Percentiles rank a stretch among this genome's conserved stretches.
Evolutionary conservation across 371 early-diverging fungal genomes (phyloP).

Genomic region (Mortierella sp.): DNA sequence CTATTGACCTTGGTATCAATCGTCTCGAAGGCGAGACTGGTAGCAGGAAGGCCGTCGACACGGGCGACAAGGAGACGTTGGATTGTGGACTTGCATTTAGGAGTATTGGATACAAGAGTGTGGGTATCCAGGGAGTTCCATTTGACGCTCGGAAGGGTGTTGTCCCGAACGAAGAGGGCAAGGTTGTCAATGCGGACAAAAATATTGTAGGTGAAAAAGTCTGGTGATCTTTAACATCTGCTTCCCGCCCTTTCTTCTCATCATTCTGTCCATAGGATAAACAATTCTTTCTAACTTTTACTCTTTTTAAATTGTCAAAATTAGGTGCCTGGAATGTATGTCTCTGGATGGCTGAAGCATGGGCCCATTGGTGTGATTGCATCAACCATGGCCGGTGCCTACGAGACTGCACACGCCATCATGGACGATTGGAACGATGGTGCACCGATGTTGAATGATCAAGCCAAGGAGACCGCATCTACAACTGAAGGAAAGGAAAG

Average conservation of each 20-base stretch:
- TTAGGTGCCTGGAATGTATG: slow-evolving; percentile 78
- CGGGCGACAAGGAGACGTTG: slow-evolving; percentile 63
- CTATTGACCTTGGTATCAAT: slow-evolving; percentile 76
- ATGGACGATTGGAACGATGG: slow-evolving; percentile 35
- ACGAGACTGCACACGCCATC: slow-evolving; percentile 82
- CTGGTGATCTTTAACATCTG: too few relatives aligned
- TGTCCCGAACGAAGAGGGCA: slow-evolving; percentile 84
- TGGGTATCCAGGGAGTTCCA: slow-evolving; percentile 76
- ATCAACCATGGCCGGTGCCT: slow-evolving; percentile 93
- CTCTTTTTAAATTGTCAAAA: background rate
- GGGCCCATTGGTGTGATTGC: slow-evolving; percentile 96
- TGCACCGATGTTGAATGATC: slow-evolving; percentile 23
- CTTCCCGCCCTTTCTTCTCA: background rate
- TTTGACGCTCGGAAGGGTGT: slow-evolving; percentile 76
- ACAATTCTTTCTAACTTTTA: too few relatives aligned
- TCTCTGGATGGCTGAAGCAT: slow-evolving; percentile 94
- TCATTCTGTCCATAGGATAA: too few relatives aligned
- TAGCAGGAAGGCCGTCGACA: slow-evolving; percentile 64
- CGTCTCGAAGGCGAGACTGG: slow-evolving; percentile 69
- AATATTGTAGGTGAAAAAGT: slow-evolving; percentile 50
- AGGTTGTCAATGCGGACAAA: slow-evolving; percentile 66
- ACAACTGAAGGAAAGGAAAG: slow-evolving; percentile 28
- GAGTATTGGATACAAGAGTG: slow-evolving; percentile 90
- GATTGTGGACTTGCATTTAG: slow-evolving; percentile 76
- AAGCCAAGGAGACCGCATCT: background rate